phyloP scores from a whole-genome alignment of 2,329 filamentous ascomycete species.

The Apiospora hydei region DNA sequence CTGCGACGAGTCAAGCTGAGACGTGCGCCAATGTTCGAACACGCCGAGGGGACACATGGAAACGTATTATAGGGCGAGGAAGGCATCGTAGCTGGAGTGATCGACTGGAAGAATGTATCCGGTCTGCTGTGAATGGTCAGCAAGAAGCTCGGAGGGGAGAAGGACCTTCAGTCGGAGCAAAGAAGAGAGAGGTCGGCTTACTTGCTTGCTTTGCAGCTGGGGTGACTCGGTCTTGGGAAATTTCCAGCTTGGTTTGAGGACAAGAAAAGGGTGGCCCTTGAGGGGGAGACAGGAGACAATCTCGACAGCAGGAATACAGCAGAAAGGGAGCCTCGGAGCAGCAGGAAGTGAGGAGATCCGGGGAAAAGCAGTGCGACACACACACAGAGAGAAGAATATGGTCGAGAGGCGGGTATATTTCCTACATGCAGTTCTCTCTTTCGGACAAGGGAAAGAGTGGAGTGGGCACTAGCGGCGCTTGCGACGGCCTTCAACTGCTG shows the following conservation, averaged over 20 bases:
- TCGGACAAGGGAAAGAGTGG: slow-evolving; percentile 14
- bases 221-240: not conserved
- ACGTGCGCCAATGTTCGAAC: slow-evolving; percentile 6
- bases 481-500: slow-evolving; percentile 2
- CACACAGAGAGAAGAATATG: not conserved
- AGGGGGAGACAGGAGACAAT: not conserved
- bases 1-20: slow-evolving; percentile 10
- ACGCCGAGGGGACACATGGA: not conserved
- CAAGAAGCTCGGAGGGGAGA: not conserved
- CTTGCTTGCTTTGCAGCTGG: slow-evolving; percentile 3
- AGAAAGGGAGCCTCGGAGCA: not conserved
- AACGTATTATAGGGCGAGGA: not conserved
- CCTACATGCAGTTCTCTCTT: slow-evolving; percentile 2
- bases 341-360: slow-evolving; percentile 14
- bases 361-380: slow-evolving; percentile 11
- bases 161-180: slow-evolving; percentile 4
- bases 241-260: not conserved
- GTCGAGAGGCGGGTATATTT: slow-evolving; percentile 9
- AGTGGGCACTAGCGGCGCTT: slow-evolving; percentile 13
- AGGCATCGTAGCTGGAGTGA: not conserved
- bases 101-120: not conserved
- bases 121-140: not conserved
- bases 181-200: slow-evolving; percentile 17
- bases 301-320: not conserved
- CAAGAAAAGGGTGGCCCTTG: not conserved